A percentile compares a stretch with the other conserved stretches of the same genome.
Conservation (phyloP, 1,284 basidiomycete genomes). For the Leccinum subrobustum region DNA sequence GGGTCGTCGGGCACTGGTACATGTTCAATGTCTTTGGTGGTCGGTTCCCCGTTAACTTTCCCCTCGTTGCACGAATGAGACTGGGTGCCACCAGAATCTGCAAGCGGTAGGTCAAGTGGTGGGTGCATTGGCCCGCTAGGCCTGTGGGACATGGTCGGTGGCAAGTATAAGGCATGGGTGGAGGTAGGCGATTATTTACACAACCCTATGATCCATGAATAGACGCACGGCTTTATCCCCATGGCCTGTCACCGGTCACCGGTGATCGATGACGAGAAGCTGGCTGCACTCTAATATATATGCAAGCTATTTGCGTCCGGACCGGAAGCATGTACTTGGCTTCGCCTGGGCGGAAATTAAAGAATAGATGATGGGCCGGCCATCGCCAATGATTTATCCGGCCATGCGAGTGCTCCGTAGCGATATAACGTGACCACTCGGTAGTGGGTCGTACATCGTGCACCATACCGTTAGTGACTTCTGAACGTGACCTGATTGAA, state of each 20-base stretch:
- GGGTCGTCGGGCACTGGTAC: slow-evolving; percentile 73
- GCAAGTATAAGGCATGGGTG: neutral
- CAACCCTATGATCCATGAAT: neutral
- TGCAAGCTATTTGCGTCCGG: neutral
- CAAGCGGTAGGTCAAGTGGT: neutral
- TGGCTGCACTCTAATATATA: neutral
- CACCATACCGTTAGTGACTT: neutral
- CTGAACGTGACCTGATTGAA: neutral
- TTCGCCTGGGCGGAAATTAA: neutral
- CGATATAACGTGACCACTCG: neutral
- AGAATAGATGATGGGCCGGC: neutral
- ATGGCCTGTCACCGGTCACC: neutral
- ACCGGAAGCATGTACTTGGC: neutral
- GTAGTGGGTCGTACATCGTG: neutral
- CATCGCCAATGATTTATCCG: neutral
- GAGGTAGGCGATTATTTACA: slow-evolving; percentile 8
- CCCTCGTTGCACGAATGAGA: slow-evolving; percentile 1
- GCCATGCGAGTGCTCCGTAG: neutral
- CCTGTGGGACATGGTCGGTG: slow-evolving; percentile 17
- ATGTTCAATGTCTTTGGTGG: slow-evolving; percentile 59
- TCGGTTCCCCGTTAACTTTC: neutral
- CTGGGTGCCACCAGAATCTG: slow-evolving; percentile 1
- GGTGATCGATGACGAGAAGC: neutral
- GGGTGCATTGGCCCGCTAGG: slow-evolving; percentile 3
- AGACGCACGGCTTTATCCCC: slow-evolving; percentile 1